Evolutionary conservation across 345 rosid genomes (phyloP).

Genomic region (Stellera chamaejasme): DNA sequence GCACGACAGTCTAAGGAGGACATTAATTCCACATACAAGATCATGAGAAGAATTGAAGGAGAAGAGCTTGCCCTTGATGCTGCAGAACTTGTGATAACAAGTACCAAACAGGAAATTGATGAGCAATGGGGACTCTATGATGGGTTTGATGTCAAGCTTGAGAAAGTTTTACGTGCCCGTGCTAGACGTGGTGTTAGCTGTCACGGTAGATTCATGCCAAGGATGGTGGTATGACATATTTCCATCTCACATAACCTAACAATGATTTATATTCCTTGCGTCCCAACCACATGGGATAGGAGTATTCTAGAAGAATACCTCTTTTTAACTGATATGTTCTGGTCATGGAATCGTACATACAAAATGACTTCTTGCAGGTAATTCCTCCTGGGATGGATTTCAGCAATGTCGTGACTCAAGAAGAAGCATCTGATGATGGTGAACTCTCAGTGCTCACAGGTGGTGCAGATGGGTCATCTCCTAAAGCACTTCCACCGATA

Average conservation of each 20-base stretch:
- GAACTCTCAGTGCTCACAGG: constrained; percentile 51
- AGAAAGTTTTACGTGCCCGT: constrained; percentile 86
- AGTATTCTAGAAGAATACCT: not conserved
- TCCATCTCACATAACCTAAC: not conserved
- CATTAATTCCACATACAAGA: constrained; percentile 85
- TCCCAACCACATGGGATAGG: not conserved
- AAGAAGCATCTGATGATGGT: constrained; percentile 81
- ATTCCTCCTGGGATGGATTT: constrained; percentile 99
- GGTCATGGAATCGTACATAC: constrained; percentile 4
- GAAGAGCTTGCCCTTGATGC: constrained; percentile 95
- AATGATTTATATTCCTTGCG: too few relatives aligned
- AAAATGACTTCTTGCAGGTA: constrained; percentile 38
- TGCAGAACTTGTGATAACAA: constrained; percentile 94
- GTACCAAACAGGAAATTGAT: constrained; percentile 91
- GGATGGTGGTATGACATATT: constrained; percentile 72
- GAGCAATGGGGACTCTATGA: constrained; percentile 99
- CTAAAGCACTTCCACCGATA: constrained; percentile 75
- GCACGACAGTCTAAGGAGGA: constrained; percentile 89
- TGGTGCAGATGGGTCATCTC: constrained; percentile 75
- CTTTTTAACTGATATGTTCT: constrained; percentile 3
- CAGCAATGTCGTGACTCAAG: constrained; percentile 84
- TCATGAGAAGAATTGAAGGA: constrained; percentile 88
- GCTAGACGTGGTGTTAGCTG: constrained; percentile 88
- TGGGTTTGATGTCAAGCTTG: constrained; percentile 96
- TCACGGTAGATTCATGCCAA: constrained; percentile 92